Evolutionary conservation across 768 basidiomycete genomes (phyloP), one percentile per base, ranked within the genome.

Genomic region (Rhodotorula babjevae): DNA sequence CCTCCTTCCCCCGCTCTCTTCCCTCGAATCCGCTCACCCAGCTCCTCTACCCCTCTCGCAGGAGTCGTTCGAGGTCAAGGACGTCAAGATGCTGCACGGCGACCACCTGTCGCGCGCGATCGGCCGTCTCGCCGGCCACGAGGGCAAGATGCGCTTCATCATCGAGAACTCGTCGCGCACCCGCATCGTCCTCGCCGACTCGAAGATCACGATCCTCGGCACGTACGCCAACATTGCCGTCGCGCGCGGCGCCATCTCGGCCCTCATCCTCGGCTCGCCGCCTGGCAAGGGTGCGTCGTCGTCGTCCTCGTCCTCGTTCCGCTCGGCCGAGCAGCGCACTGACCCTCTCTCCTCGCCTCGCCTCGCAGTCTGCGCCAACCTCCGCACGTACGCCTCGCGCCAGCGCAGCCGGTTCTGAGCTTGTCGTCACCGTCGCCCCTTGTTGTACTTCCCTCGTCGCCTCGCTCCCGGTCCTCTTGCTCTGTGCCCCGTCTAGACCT

Each of bases 191-290:
- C 87, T 99, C 55, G 96, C 96, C 19, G 96, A 99, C 80, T 93
- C 93, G 42, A 94, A 96, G 86, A 96, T 99, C 52, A 94, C 97
- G 78, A 97, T 99, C 77, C 88, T 99, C 81, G 96, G 96, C 33
- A 95, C 94, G 25, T 97, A 96, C 84, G 92, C 94, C 84, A 96
- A 96, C 79, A 98, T 99, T 84, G 96, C 95, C 82, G 87, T 98
- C 69, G 96, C 96, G 0, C 86, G 94, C 68, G 95, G 97, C 81
- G 93, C 96, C 12, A 88, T 99, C 73, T 94, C 65, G 14, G 66
- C 69, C 0, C 58, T 79, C 21, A 71, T 79, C 40, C 57, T 79
- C 33, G 78, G 78, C 27, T 68, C 57, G 5, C 77, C 73, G 59
- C 74, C 76, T 69, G 82, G 82, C 68, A 83, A 83, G 78, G 81